Evolutionary conservation across 176 grass and related monocot genomes (phyloP).

Genomic region (Avena atlantica): DNA sequence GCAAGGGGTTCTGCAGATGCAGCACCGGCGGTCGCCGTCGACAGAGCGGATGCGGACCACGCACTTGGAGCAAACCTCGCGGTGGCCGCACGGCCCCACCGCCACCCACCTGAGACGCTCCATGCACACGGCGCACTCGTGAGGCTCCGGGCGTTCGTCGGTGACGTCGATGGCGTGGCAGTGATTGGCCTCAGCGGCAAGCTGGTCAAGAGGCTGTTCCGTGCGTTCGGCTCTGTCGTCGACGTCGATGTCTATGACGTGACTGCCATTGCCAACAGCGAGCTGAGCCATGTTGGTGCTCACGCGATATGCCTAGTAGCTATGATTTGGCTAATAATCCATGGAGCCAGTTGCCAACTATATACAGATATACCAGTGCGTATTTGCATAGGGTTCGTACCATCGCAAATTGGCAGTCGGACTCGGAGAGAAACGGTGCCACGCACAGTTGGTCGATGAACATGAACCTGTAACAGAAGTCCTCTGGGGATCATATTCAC

Average conservation of each 20-base stretch:
- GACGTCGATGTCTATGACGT: neutral
- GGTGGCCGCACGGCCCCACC: conserved; percentile 3
- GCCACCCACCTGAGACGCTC: conserved; percentile 1
- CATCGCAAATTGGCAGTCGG: too few species aligned
- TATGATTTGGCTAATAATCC: too few species aligned
- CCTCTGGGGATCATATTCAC: too few species aligned
- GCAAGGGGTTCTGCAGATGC: neutral
- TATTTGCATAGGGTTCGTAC: too few species aligned
- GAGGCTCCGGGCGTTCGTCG: neutral
- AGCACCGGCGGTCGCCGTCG: neutral
- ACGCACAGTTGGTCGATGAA: too few species aligned
- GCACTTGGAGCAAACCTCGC: neutral
- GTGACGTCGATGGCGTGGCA: neutral
- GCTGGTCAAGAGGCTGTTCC: neutral
- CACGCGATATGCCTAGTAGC: neutral
- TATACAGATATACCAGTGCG: too few species aligned
- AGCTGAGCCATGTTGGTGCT: neutral
- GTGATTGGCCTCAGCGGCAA: neutral
- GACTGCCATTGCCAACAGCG: neutral
- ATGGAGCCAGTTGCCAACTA: too few species aligned
- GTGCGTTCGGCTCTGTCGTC: neutral
- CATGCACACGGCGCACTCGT: conserved; percentile 23
- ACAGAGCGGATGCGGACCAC: neutral
- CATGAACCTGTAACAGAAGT: too few species aligned
- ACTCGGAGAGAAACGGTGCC: too few species aligned